Evolutionary conservation across 768 basidiomycete genomes (phyloP).

Genomic region (Suillus paluster): DNA sequence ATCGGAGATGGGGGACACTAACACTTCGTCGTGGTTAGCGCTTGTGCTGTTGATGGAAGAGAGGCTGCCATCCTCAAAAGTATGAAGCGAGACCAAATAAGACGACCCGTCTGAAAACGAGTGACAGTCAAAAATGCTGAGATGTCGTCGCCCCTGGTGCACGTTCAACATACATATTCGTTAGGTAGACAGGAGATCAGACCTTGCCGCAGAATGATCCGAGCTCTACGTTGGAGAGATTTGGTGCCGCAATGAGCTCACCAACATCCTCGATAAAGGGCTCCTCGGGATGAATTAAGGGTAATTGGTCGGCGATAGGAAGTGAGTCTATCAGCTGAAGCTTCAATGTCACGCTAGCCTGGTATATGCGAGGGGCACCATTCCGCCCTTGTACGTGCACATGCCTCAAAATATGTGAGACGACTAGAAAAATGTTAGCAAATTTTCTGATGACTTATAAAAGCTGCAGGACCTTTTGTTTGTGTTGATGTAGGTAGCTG

Average conservation of each 20-base stretch:
- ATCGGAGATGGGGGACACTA: constrained; percentile 3
- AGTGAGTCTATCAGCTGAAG: neutral
- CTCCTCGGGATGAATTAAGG: neutral
- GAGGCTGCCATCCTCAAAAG: neutral
- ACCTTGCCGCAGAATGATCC: constrained; percentile 1
- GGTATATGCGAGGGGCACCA: constrained; percentile 1
- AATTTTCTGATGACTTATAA: neutral
- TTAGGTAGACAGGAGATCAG: neutral
- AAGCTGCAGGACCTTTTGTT: neutral
- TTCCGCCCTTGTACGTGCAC: neutral
- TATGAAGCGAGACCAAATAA: constrained; percentile 3
- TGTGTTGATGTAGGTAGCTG: constrained; percentile 6
- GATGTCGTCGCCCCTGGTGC: neutral
- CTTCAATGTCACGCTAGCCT: constrained; percentile 5
- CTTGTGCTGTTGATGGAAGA: neutral
- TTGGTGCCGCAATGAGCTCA: constrained; percentile 5
- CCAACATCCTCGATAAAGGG: constrained; percentile 1
- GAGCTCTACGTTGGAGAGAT: neutral
- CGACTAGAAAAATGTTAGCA: neutral
- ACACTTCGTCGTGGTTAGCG: neutral
- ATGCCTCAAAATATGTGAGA: neutral
- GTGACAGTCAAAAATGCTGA: neutral
- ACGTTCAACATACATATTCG: neutral
- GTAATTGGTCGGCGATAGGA: neutral
- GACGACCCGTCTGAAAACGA: constrained; percentile 1